These are phyloP conservation scores for Anthracocystis panici-leucophaei DNA, from an alignment of 1,284 basidiomycete species.

Conservation along the genomic window DNA sequence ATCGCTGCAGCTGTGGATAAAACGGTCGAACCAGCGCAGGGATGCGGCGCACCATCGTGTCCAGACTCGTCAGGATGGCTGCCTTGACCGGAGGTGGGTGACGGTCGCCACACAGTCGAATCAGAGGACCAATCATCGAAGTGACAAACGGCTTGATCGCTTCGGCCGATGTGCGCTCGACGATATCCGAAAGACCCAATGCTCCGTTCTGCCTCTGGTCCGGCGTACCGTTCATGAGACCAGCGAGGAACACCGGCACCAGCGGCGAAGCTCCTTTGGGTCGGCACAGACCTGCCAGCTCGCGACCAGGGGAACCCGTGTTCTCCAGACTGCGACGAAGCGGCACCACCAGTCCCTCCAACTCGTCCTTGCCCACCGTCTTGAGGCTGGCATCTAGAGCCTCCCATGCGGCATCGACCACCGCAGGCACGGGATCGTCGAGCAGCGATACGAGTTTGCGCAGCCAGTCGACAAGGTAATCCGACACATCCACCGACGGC, in stretches of 20 bases:
- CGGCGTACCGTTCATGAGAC: slow-evolving; percentile 73
- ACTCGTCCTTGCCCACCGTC: slow-evolving; percentile 89
- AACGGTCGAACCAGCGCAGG: slow-evolving; percentile 94
- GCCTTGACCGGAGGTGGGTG: slow-evolving; percentile 67
- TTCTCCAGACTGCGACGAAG: slow-evolving; percentile 89
- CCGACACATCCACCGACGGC: slow-evolving; percentile 51
- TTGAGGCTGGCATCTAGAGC: slow-evolving; percentile 91
- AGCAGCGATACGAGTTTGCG: slow-evolving; percentile 88
- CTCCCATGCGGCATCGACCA: slow-evolving; percentile 85
- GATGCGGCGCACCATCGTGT: slow-evolving; percentile 72
- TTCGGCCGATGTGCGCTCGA: slow-evolving; percentile 86
- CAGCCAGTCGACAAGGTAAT: slow-evolving; percentile 92
- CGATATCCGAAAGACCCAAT: slow-evolving; percentile 92
- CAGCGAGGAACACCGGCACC: slow-evolving; percentile 89
- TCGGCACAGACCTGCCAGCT: slow-evolving; percentile 88
- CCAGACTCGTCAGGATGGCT: slow-evolving; percentile 64
- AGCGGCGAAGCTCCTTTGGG: slow-evolving; percentile 89
- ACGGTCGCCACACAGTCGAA: slow-evolving; percentile 72
- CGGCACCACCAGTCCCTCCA: slow-evolving; percentile 77
- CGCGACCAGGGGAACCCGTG: slow-evolving; percentile 81
- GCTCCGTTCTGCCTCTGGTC: slow-evolving; percentile 86
- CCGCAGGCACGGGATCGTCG: slow-evolving; percentile 80
- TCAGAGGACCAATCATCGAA: slow-evolving; percentile 94
- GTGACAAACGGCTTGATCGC: slow-evolving; percentile 97
- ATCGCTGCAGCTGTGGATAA: slow-evolving; percentile 96